Percentiles rank a stretch among this genome's conserved stretches.
Evolutionary conservation across 768 basidiomycete genomes (phyloP).

Genomic region (Punctularia strigosozonata): DNA sequence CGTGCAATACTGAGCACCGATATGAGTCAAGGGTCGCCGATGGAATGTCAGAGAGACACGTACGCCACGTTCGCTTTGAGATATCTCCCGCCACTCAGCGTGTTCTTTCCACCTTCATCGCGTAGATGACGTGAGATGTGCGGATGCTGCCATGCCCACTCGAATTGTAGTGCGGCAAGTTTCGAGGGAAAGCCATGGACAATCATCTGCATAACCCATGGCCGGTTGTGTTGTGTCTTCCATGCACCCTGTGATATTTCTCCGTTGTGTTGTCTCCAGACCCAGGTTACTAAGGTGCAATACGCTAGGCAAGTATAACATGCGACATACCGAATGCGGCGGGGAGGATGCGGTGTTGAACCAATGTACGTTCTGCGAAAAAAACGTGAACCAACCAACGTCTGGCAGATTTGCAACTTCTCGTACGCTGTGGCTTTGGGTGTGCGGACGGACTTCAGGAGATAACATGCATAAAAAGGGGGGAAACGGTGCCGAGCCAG

Average conservation of each 20-base stretch:
- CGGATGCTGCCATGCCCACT: slow-evolving; percentile 84
- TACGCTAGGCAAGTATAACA: neutral
- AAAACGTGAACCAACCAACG: neutral
- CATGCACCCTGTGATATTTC: slow-evolving; percentile 59
- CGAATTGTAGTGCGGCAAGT: slow-evolving; percentile 65
- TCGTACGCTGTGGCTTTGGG: slow-evolving; percentile 33
- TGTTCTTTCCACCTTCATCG: slow-evolving; percentile 27
- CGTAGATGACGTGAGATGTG: slow-evolving; percentile 55
- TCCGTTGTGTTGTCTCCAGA: slow-evolving; percentile 67
- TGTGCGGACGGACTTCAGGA: slow-evolving; percentile 55
- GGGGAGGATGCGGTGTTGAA: slow-evolving; percentile 56
- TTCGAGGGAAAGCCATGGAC: slow-evolving; percentile 76
- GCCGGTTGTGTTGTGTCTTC: slow-evolving; percentile 47
- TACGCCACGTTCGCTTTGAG: slow-evolving; percentile 38
- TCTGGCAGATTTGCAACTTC: neutral
- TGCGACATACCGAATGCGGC: slow-evolving; percentile 40
- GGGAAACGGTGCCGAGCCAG: slow-evolving; percentile 34
- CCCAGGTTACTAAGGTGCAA: neutral
- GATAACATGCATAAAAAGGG: slow-evolving; percentile 74
- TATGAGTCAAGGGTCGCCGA: slow-evolving; percentile 2
- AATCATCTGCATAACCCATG: slow-evolving; percentile 82
- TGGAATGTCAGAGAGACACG: slow-evolving; percentile 8
- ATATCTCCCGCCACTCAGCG: slow-evolving; percentile 15
- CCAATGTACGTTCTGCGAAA: slow-evolving; percentile 58
- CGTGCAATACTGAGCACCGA: slow-evolving; percentile 37